Conservation (phyloP, 495 filamentous ascomycete species). For the Rhypophila decipiens region DNA sequence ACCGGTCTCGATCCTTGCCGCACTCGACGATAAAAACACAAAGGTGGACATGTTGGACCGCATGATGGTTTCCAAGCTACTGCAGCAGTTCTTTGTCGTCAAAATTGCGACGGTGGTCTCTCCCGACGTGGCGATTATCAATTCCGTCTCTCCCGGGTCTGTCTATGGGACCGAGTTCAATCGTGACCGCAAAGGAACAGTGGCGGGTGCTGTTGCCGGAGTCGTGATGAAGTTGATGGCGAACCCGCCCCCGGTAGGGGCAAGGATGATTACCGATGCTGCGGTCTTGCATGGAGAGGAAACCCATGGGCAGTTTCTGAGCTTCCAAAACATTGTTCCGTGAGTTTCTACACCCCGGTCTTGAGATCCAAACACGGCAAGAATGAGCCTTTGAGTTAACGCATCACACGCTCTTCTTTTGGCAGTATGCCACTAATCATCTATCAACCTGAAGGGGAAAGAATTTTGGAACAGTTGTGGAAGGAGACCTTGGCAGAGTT, state of each 20-base stretch:
- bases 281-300: constrained; percentile 7
- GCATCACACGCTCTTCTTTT: neutral
- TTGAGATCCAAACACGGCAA: too few relatives aligned
- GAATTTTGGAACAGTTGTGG: neutral
- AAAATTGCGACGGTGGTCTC: constrained; percentile 31
- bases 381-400: constrained; percentile 10
- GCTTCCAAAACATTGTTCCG: neutral
- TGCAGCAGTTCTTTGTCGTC: constrained; percentile 41
- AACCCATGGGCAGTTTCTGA: constrained; percentile 15
- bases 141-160: constrained; percentile 10
- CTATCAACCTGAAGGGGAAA: neutral
- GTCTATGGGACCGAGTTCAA: constrained; percentile 9
- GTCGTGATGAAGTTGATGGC: neutral
- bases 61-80: constrained; percentile 43
- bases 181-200: neutral
- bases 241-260: neutral
- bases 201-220: neutral
- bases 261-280: constrained; percentile 5
- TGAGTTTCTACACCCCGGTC: constrained; percentile 28
- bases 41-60: constrained; percentile 15
- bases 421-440: constrained; percentile 12
- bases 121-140: constrained; percentile 7
- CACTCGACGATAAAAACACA: constrained; percentile 21
- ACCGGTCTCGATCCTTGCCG: constrained; percentile 27
- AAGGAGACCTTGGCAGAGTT: neutral